Base-by-base conservation (phyloP, 345 rosid species). In the Moringa oleifera region DNA sequence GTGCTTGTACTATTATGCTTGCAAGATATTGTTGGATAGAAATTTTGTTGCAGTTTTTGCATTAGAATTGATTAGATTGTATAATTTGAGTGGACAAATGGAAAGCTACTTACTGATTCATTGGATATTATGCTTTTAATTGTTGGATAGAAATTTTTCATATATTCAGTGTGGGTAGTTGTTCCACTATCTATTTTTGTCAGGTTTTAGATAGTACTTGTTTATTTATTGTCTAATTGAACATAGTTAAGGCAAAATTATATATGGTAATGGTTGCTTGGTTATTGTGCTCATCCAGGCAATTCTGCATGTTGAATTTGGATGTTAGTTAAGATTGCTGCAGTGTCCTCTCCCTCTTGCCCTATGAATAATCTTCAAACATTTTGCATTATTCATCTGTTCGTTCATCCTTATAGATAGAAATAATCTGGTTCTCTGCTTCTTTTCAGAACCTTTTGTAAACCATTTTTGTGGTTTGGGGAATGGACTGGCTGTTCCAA, bases 401-500 rank as follows among this genome's bases (percentile, higher is more conserved):
- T 63, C 21, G 9, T 53, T 11, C 55, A 49, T 51, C 47, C 25
- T 63, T 53, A 51, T 58, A 59, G 54, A 51, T 23, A 49, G 23
- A 19, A 61, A n/a, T 66, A 18, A 58, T 66, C 21, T 53, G 52
- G 18, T 62, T 49, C 63, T 24, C 20, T 68, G 62, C 28, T 41
- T 19, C 11, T 68, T 41, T 25, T 13, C 52, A 61, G 72, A 56
- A 21, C 36, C 22, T 68, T 47, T 21, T 45, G 49, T 45, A 70
- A 64, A 70, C 72, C 60, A 25, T 56, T 66, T 65, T 63, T 13
- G 59, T 59, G 47, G 58, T 57, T 66, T 68, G 83, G 85, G 97
- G 87, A 76, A 89, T 95, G 97, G 98, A 85, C 85, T 79, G 89
- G 92, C 61, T 73, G 73, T 71, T 76, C 74, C 82, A 73, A 64